phyloP scores from a whole-genome alignment of 331 rosid species.

The Erythrophleum ivorense region DNA sequence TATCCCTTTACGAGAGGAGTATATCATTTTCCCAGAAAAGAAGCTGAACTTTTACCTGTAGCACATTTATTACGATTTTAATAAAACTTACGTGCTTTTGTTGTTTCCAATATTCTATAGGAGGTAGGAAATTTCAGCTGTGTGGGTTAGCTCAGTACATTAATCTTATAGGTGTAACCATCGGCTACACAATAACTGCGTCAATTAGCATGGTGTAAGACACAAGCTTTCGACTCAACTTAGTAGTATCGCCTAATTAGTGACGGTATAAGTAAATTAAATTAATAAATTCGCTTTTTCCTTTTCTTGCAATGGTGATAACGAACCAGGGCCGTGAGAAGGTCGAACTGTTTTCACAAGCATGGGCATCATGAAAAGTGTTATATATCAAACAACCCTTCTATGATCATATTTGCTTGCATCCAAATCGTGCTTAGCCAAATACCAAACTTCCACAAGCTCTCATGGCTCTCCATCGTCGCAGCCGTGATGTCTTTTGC shows the following conservation, averaged over 20 bases:
- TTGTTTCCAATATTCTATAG: constrained; percentile 39
- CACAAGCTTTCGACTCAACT: not conserved
- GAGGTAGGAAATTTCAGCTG: constrained; percentile 78
- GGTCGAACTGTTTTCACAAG: constrained; percentile 87
- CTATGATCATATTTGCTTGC: constrained; percentile 75
- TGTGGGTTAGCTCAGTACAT: constrained; percentile 95
- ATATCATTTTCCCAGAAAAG: no score
- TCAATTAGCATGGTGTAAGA: constrained; percentile 97
- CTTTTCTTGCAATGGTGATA: not conserved
- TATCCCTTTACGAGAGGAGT: not conserved
- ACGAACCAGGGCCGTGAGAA: constrained; percentile 76
- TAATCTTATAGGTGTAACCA: constrained; percentile 79
- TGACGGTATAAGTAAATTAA: not conserved
- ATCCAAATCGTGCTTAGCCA: constrained; percentile 83
- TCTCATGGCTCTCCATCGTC: constrained; percentile 91
- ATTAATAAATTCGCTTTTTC: not conserved
- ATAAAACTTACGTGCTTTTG: not conserved
- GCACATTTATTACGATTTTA: not conserved
- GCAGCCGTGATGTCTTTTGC: constrained; percentile 98
- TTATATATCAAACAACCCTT: constrained; percentile 63
- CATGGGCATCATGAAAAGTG: constrained; percentile 75
- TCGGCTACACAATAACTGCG: constrained; percentile 98
- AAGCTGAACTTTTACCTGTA: no score
- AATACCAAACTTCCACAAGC: constrained; percentile 84
- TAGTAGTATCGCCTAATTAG: not conserved